These are phyloP conservation scores for Trichoderma sp. DNA, from an alignment of 2,329 filamentous ascomycete species.

Conservation along the genomic window DNA sequence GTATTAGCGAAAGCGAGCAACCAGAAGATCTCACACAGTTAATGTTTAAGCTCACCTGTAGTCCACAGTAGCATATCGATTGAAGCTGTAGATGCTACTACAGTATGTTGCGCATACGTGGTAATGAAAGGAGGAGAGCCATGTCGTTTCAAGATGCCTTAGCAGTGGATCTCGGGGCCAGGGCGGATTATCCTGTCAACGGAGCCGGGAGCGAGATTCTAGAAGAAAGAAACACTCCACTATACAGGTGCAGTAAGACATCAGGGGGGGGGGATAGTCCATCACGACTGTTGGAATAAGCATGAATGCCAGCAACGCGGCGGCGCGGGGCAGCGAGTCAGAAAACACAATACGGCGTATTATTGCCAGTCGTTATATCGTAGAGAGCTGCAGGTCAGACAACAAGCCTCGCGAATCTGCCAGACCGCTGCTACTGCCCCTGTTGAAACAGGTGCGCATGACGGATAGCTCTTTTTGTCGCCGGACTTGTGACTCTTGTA, in stretches of 20 bases:
- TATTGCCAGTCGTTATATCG: not conserved
- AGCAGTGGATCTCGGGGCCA: constrained; percentile 22
- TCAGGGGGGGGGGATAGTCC: not conserved
- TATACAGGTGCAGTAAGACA: not conserved
- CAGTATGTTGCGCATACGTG: constrained; percentile 14
- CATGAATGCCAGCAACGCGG: constrained; percentile 12
- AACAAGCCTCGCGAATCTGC: constrained; percentile 14
- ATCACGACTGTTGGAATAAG: not conserved
- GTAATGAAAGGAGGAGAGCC: constrained; percentile 24
- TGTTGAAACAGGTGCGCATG: not conserved
- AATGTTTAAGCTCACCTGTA: not conserved
- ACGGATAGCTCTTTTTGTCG: constrained; percentile 11
- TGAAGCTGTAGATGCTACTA: constrained; percentile 12
- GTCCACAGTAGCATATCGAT: not conserved
- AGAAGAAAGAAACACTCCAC: constrained; percentile 9
- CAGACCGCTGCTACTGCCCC: not conserved
- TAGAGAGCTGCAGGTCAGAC: constrained; percentile 8
- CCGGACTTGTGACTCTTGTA: not conserved
- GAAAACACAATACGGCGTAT: not conserved
- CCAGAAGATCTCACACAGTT: not conserved
- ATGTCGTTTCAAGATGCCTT: constrained; percentile 26
- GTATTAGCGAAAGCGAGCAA: not conserved
- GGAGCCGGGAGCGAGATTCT: constrained; percentile 7
- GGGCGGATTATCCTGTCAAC: constrained; percentile 17
- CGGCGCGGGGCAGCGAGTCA: constrained; percentile 14